Percentiles rank a stretch among this genome's conserved stretches.
These are phyloP conservation scores for Xylaria sp. DNA, from an alignment of 2,329 filamentous ascomycete species.

Conservation along the genomic window DNA sequence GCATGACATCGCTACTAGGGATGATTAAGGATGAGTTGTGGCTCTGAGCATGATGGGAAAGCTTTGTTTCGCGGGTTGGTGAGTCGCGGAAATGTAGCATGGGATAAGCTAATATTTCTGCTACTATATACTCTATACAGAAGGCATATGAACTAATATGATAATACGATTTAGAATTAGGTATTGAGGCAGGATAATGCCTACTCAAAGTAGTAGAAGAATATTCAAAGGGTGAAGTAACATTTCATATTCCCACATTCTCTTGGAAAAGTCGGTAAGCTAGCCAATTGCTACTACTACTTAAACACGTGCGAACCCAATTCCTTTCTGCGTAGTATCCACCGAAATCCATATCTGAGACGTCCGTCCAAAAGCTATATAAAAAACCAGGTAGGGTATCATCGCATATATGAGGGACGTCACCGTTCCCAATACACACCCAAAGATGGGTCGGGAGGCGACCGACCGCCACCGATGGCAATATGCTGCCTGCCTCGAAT, in stretches of 20 bases:
- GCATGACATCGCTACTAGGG: too few relatives aligned
- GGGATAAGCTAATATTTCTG: too few relatives aligned
- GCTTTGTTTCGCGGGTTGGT: too few relatives aligned
- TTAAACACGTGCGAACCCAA: not conserved
- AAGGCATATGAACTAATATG: too few relatives aligned
- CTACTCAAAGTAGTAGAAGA: not conserved
- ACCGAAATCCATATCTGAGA: not conserved
- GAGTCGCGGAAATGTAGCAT: too few relatives aligned
- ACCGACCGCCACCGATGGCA: not conserved
- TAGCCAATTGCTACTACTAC: not conserved
- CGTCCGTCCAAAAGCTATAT: not conserved
- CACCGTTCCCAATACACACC: not conserved
- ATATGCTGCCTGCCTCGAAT: constrained; percentile 5
- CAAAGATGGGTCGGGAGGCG: constrained; percentile 1
- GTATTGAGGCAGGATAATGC: not conserved
- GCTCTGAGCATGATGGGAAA: too few relatives aligned
- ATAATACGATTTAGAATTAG: not conserved
- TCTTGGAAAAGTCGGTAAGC: not conserved
- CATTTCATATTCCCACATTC: not conserved
- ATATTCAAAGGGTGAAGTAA: not conserved
- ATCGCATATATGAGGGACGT: not conserved
- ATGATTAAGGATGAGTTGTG: too few relatives aligned
- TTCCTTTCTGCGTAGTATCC: not conserved
- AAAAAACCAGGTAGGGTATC: not conserved
- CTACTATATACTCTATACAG: too few relatives aligned